Conservation (phyloP, 768 basidiomycete species). For the Tricholoma sp. region DNA sequence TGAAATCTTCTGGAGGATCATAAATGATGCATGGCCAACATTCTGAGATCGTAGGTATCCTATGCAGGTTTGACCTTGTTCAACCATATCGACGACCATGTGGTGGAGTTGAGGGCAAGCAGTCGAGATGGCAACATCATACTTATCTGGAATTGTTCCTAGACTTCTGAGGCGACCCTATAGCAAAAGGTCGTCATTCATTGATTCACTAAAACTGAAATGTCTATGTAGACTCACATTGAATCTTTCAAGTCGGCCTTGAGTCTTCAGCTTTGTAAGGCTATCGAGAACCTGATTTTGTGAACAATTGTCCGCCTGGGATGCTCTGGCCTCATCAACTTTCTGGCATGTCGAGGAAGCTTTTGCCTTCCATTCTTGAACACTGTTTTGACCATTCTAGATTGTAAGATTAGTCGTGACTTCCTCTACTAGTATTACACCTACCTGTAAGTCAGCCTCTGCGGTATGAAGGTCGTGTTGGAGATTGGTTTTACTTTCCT, state of each 20-base stretch:
- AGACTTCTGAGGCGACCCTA: slow-evolving; percentile 93
- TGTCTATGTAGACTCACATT: slow-evolving; percentile 53
- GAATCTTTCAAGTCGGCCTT: slow-evolving; percentile 88
- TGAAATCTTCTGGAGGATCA: slow-evolving; percentile 82
- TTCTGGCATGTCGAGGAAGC: slow-evolving; percentile 65
- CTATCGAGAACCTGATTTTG: slow-evolving; percentile 84
- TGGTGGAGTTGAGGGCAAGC: slow-evolving; percentile 81
- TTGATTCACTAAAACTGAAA: background rate
- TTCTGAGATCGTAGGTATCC: slow-evolving; percentile 87
- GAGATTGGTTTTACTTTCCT: slow-evolving; percentile 34
- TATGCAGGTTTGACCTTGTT: slow-evolving; percentile 89
- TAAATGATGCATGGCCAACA: slow-evolving; percentile 88
- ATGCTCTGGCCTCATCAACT: slow-evolving; percentile 84
- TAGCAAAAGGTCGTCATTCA: background rate
- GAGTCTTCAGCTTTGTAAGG: slow-evolving; percentile 68
- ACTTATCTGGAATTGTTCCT: slow-evolving; percentile 93
- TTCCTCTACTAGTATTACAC: background rate
- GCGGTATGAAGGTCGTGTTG: slow-evolving; percentile 42
- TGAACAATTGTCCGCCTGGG: slow-evolving; percentile 77
- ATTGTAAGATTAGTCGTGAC: background rate
- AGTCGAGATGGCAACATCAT: slow-evolving; percentile 92
- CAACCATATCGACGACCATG: slow-evolving; percentile 88
- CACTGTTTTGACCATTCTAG: slow-evolving; percentile 33
- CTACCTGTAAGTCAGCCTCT: slow-evolving; percentile 49
- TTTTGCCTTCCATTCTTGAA: slow-evolving; percentile 43